Evolutionary conservation across 2,329 filamentous ascomycete genomes (phyloP), one percentile per base, ranked within the genome.

Genomic region (Phialophora macrospora): DNA sequence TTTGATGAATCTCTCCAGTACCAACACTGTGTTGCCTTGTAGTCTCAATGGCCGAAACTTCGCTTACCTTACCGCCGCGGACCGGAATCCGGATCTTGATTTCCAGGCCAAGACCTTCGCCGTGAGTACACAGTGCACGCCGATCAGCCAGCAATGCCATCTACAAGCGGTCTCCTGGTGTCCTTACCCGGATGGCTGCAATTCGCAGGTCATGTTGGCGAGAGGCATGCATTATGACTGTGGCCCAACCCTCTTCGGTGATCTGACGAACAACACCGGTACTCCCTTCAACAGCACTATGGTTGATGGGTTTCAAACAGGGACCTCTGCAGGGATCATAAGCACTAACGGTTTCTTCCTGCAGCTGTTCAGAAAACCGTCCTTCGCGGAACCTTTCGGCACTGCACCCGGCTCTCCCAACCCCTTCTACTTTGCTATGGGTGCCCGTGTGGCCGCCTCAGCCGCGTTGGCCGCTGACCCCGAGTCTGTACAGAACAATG

Each of bases 91-190:
- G 12, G 48, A 51, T 26, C 48, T 51, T 51, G 48, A 51, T 28
- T 51, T 51, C 48, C 48, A 51, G 22, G 20, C 48, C 9, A 51
- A 51, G 5, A 51, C 48, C 48, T 51, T 51, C 22, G 48, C 48
- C 12, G 9, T 51, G 9, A 28, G 48, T 8, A 51, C 48, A 17
- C 20, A 24, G 4, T 51, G 48, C 14, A 51, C 48, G 48, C 48
- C 48, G 12, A 22, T 28, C 24, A 51, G 48, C 48, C 20, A 51
- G 24, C 48, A 51, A 3, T 51, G 48, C 26, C 20, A 51, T 28
- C 48, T 51, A 22, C 20, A 26, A 28, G 22, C 48, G 11, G 6
- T 17, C 26, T 12, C 11, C 48, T 51, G 48, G 48, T 51, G 48
- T 51, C 48, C 48, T 24, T 51, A 22, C 20, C 48, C 20, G 22